A percentile compares a stretch with the other conserved stretches of the same genome.
Conservation (phyloP, 2,329 filamentous ascomycete genomes). For the Fusarium subglutinans region DNA sequence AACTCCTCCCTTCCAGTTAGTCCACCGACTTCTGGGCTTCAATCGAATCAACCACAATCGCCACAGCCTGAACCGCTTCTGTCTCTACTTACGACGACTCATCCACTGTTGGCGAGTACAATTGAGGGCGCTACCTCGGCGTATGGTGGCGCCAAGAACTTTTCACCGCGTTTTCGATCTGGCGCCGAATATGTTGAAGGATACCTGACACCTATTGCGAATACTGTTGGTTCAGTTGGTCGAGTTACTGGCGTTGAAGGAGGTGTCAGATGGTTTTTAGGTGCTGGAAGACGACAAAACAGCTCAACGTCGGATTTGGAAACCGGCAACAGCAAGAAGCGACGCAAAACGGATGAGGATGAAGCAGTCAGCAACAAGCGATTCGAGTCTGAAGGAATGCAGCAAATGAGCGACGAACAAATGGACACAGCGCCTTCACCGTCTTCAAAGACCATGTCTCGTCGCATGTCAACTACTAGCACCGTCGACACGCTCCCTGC, state of each 20-base stretch:
- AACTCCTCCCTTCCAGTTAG: conserved; percentile 54
- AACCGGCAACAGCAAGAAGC: conserved; percentile 60
- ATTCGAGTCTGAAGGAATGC: conserved; percentile 43
- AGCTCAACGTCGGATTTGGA: conserved; percentile 59
- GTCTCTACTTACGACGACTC: conserved; percentile 85
- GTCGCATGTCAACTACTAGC: conserved; percentile 71
- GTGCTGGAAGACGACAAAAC: conserved; percentile 63
- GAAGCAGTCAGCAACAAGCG: conserved; percentile 44
- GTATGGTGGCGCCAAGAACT: conserved; percentile 89
- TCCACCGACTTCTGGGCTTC: conserved; percentile 47
- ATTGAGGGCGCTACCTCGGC: conserved; percentile 86
- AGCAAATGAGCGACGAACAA: conserved; percentile 37
- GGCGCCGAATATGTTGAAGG: conserved; percentile 91
- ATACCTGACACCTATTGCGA: conserved; percentile 85
- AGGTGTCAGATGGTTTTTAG: conserved; percentile 85
- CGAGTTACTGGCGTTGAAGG: conserved; percentile 88
- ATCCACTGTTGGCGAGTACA: conserved; percentile 85
- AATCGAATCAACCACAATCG: conserved; percentile 47
- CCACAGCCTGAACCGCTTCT: conserved; percentile 80
- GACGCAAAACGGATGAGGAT: conserved; percentile 63
- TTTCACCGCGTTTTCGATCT: conserved; percentile 88
- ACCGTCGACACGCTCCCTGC: conserved; percentile 81
- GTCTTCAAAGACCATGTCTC: conserved; percentile 47
- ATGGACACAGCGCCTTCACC: conserved; percentile 41
- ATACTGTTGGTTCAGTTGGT: conserved; percentile 84